Conservation (phyloP, 2,329 filamentous ascomycete genomes). For the Fusarium caatingaense region DNA sequence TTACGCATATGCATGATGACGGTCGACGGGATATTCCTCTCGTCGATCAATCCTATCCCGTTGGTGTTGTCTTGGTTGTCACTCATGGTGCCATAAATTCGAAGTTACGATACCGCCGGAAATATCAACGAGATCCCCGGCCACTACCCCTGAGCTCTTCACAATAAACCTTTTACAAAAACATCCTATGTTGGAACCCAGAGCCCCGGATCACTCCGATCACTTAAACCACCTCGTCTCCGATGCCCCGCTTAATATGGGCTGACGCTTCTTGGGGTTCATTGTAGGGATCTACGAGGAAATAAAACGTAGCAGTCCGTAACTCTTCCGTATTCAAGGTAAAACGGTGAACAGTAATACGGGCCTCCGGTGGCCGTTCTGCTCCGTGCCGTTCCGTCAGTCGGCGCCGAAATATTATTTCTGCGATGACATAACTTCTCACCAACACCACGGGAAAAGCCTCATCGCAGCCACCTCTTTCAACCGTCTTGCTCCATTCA, state of each 20-base stretch:
- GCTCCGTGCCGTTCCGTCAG: conserved; percentile 13
- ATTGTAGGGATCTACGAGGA: conserved; percentile 3
- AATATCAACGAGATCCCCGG: background rate
- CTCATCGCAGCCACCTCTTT: background rate
- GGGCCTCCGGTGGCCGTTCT: conserved; percentile 2
- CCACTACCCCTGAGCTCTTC: conserved; percentile 9
- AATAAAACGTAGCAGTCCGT: conserved; percentile 12
- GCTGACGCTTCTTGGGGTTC: conserved; percentile 37
- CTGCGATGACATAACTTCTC: background rate
- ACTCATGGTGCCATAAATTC: background rate
- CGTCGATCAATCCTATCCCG: background rate
- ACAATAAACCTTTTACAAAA: conserved; percentile 9
- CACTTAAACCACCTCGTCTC: conserved; percentile 32
- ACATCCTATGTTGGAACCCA: conserved; percentile 27
- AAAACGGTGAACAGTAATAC: conserved; percentile 14
- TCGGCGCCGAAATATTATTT: conserved; percentile 15
- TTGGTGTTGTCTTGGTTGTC: background rate
- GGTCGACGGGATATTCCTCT: background rate
- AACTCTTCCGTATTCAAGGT: conserved; percentile 41
- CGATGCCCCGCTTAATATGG: conserved; percentile 43
- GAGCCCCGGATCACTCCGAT: conserved; percentile 44
- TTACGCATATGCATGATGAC: background rate
- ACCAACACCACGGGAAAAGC: background rate
- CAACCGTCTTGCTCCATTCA: background rate
- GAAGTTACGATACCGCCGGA: conserved; percentile 8